Percentiles rank a stretch among this genome's conserved stretches.
Evolutionary conservation across 257 asterid genomes (phyloP).

Genomic region (Solanum clarkiae): DNA sequence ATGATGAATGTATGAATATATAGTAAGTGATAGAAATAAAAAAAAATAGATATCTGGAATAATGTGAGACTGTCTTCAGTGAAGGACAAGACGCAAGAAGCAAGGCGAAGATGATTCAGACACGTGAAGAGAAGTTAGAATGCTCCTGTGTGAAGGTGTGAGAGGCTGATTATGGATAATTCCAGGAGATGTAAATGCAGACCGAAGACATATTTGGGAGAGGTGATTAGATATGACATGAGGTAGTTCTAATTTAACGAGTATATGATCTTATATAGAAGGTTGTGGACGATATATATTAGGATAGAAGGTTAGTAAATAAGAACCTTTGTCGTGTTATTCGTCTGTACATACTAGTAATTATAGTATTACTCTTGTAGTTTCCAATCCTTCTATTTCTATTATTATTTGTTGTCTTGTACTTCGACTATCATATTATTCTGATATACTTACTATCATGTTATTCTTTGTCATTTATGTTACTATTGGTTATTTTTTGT

Average conservation of each 20-base stretch:
- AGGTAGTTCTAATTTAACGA: not conserved
- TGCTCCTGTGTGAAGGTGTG: rapidly evolving
- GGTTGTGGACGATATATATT: not conserved
- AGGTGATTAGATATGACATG: not conserved
- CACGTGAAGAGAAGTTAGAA: not conserved
- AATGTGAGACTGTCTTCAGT: no score
- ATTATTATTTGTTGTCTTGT: not conserved
- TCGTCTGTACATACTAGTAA: not conserved
- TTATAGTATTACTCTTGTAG: not conserved
- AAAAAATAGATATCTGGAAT: no score
- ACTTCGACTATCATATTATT: not conserved
- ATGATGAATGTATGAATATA: no score
- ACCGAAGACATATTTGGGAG: not conserved
- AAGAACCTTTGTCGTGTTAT: not conserved
- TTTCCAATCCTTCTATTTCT: not conserved
- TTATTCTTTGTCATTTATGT: not conserved
- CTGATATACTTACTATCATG: not conserved
- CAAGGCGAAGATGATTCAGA: no score
- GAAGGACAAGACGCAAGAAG: no score
- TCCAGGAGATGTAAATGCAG: not conserved
- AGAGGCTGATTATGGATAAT: not conserved
- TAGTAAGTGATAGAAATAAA: no score
- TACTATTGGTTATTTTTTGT: not conserved
- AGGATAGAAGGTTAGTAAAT: not conserved
- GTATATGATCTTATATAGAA: not conserved